phyloP scores from a whole-genome alignment of 805 yeast species.

The Myxozyma nipponensis region DNA sequence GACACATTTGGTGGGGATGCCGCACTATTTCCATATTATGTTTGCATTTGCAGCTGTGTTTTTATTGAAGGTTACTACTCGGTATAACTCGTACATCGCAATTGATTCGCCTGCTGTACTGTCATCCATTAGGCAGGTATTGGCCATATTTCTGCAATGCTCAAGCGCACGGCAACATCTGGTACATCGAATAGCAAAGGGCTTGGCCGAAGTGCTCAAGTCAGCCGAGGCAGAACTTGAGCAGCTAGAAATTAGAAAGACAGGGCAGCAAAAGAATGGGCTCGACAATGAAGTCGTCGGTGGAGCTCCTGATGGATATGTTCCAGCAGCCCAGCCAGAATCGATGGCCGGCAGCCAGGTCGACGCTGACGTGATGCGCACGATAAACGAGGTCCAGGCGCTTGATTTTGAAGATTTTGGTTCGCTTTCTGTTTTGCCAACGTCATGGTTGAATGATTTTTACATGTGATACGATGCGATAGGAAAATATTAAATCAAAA shows the following conservation, averaged over 20 bases:
- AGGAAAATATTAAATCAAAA: neutral
- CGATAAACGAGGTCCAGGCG: slow-evolving; percentile 4
- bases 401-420: slow-evolving; percentile 19
- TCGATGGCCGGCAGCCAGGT: neutral
- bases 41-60: slow-evolving; percentile 22
- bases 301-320: neutral
- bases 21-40: slow-evolving; percentile 24
- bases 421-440: slow-evolving; percentile 15
- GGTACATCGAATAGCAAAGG: slow-evolving; percentile 17
- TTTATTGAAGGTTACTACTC: slow-evolving; percentile 11
- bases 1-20: slow-evolving; percentile 13
- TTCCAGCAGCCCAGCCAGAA: neutral
- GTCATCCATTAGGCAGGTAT: slow-evolving; percentile 5
- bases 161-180: slow-evolving; percentile 24
- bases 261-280: neutral
- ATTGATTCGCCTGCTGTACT: slow-evolving; percentile 11
- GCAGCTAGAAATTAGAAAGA: too few relatives aligned
- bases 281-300: slow-evolving; percentile 1
- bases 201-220: slow-evolving; percentile 16
- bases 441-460: slow-evolving; percentile 14
- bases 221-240: neutral
- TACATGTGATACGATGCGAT: slow-evolving; percentile 3
- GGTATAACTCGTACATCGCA: slow-evolving; percentile 13
- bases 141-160: slow-evolving; percentile 6
- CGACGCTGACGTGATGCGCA: slow-evolving; percentile 8